Evolutionary conservation across 805 yeast species (phyloP), one percentile per base, ranked within the genome.

Genomic region (Pichia insulana): DNA sequence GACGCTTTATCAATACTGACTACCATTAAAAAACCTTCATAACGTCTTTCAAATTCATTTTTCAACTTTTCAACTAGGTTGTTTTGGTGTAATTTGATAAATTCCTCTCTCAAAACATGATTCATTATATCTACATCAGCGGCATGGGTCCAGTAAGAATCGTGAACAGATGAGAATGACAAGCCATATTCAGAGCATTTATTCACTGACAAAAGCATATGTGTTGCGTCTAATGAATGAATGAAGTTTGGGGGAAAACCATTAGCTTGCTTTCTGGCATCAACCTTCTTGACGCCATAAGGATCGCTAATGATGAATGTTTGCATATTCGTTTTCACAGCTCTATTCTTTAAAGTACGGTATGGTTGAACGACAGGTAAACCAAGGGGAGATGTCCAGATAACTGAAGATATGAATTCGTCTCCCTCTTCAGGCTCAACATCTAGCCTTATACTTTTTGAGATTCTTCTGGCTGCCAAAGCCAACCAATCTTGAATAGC

Each of bases 111-210:
- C 49, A 92, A 66, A 36, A 74, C 65, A 12, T 53, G 55, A 61
- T 80, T 86, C 92, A 90, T 80, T 3, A 56, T 57, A 46, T 79
- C 80, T 34, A 90, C 78, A 58, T 85, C 90, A 39, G 76, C 67
- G 1, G 98, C 97, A 59, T 92, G 97, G 0, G 97, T 88, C 98
- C 98, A 90, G 61, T 85, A 90, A 0, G 97, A 90, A 60, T 90
- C 98, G 62, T 90, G 98, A 19, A 90, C 98, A 0, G 97, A 79
- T 0, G 97, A 96, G 70, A 92, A 90, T 11, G 78, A 68, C 39
- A 92, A 62, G 0, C 75, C 77, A 2, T 58, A 57, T 34, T 78
- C 71, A 4, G 82, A 77, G 61, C 96, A 87, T 19, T 78, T 78
- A 39, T 76, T 69, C 0, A 97, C 95, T 8, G 96, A 83, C 68